Evolutionary conservation across 225 moss, liverwort and hornwort species (phyloP).

Genomic region (Marchantia paleacea): DNA sequence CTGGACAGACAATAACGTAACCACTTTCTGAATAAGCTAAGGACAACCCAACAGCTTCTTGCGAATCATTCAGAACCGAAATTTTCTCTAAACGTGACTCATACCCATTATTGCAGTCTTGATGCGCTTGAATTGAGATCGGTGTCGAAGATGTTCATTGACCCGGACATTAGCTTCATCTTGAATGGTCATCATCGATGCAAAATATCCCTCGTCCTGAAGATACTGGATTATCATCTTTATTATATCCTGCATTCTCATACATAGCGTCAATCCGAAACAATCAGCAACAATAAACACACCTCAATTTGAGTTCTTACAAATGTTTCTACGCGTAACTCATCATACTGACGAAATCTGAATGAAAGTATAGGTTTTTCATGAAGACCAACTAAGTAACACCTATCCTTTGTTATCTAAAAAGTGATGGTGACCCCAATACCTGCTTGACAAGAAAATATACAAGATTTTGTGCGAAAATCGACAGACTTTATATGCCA

Average conservation of each 20-base stretch:
- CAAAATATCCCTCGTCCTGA: constrained; percentile 78
- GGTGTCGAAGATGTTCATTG: constrained; percentile 65
- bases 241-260: constrained; percentile 61
- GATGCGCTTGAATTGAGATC: constrained; percentile 89
- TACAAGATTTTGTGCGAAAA: background rate
- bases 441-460: too few species aligned
- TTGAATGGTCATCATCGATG: constrained; percentile 88
- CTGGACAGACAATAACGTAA: constrained; percentile 28
- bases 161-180: constrained; percentile 79
- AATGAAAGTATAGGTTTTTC: too few species aligned
- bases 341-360: too few species aligned
- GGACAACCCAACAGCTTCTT: background rate
- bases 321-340: too few species aligned
- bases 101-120: constrained; percentile 78
- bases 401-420: background rate
- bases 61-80: background rate
- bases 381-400: background rate
- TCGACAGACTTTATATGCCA: background rate
- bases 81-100: background rate
- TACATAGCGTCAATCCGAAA: too few species aligned
- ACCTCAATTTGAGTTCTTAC: too few species aligned
- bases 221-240: constrained; percentile 91
- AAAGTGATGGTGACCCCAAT: too few species aligned
- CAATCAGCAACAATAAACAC: too few species aligned
- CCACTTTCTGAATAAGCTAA: background rate